These are phyloP conservation scores for Inonotus obliquus DNA, from an alignment of 1,284 basidiomycete species.

Conservation along the genomic window DNA sequence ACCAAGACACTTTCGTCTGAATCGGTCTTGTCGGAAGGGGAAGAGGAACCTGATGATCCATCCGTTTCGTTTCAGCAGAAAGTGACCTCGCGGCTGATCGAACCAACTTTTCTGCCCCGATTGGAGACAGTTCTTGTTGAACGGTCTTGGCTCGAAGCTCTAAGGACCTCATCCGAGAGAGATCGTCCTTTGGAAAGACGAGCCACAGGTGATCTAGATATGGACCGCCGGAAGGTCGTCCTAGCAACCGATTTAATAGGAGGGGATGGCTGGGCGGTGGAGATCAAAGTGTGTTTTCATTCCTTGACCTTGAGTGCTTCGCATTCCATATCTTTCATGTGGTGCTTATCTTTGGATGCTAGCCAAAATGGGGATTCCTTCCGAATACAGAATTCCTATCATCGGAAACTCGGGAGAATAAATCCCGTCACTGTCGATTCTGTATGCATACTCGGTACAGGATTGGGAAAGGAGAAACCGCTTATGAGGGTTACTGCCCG, in stretches of 20 bases:
- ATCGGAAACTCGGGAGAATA: slow-evolving; percentile 48
- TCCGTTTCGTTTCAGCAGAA: slow-evolving; percentile 58
- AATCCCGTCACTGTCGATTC: slow-evolving; percentile 75
- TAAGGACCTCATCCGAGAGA: slow-evolving; percentile 44
- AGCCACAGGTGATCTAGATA: slow-evolving; percentile 53
- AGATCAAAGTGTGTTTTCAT: slow-evolving; percentile 71
- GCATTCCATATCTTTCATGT: not conserved
- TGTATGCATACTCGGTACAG: slow-evolving; percentile 79
- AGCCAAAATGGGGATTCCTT: slow-evolving; percentile 96
- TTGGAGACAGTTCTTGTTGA: slow-evolving; percentile 51
- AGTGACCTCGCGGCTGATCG: slow-evolving; percentile 58
- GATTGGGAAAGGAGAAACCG: slow-evolving; percentile 34
- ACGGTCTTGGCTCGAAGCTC: slow-evolving; percentile 53
- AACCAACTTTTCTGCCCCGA: slow-evolving; percentile 50
- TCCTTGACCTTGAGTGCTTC: slow-evolving; percentile 1
- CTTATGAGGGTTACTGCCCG: slow-evolving; percentile 71
- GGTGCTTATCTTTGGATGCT: slow-evolving; percentile 10
- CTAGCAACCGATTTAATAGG: slow-evolving; percentile 75
- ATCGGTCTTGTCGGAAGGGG: slow-evolving; percentile 6
- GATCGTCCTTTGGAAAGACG: slow-evolving; percentile 54
- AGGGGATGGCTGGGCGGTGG: slow-evolving; percentile 59
- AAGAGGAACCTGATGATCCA: slow-evolving; percentile 49
- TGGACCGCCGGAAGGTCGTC: slow-evolving; percentile 48
- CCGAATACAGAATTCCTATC: slow-evolving; percentile 61
- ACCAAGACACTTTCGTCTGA: not conserved